Evolutionary conservation across 176 grass and related monocot genomes (phyloP), one percentile per base, ranked within the genome.

Genomic region (barley (Hordeum vulgare)): DNA sequence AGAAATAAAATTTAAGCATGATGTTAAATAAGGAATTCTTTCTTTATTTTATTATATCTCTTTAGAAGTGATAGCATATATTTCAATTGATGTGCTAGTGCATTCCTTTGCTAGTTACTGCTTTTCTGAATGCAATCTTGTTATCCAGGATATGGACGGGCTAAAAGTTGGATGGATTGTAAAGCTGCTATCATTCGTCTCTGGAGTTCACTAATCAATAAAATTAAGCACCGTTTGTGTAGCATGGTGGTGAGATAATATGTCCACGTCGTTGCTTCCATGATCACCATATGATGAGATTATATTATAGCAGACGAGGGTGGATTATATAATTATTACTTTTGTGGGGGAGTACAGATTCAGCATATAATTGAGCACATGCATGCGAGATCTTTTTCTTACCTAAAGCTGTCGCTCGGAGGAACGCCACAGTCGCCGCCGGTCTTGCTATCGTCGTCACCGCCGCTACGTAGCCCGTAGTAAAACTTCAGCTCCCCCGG

Each of bases 391-490:
- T 36, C 29, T 5, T 47, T 65, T 31, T 68, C 78, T 39, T 80
- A 90, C 94, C 94, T 94, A 44, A 97, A 92, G 25, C 88, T 89
- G 17, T 60, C 25, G 61, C 76, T 85, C 27, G 94, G 91, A 66
- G 84, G 18, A 4, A 68, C 4, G 10, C 8, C 23, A 27, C 1
- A 25, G 70, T 40, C 77, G 24, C 39, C 6, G 27, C 40, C 13
- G 6, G 41, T 73, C 62, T 89, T 84, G 81, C 10, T 49, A 49
- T 67, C 45, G 14, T 15, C 37, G 5, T n/a, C 47, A 23, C 40
- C 34, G 1, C 40, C 34, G 1, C 12, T 23, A 44, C 77, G 80
- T 58, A 3, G 49, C 24, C 85, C 94, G 15, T 83, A 17, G 80
- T 85, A 89, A 75, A 83, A 97, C 64, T 23, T 77, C 8, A 66